Conservation (phyloP, 2,329 filamentous ascomycete genomes). For the Colletotrichum sp. region DNA sequence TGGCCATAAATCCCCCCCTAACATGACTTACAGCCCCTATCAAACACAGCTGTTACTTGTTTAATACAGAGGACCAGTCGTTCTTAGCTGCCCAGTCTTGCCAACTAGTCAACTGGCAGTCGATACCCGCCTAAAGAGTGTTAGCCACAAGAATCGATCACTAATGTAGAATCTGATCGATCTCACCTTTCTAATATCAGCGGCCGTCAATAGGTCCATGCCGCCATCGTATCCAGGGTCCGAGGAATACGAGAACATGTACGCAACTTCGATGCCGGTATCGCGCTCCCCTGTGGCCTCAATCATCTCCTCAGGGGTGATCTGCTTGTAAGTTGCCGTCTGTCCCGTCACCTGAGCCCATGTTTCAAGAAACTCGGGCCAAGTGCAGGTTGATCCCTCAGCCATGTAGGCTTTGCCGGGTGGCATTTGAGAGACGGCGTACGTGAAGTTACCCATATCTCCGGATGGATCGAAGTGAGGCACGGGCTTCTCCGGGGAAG, state of each 20-base stretch:
- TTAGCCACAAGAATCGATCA: neutral
- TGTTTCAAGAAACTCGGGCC: constrained; percentile 47
- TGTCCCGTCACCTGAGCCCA: constrained; percentile 44
- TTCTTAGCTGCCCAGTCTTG: constrained; percentile 39
- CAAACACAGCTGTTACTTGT: neutral
- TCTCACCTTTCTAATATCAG: constrained; percentile 48
- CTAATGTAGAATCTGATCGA: no score
- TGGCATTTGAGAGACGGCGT: constrained; percentile 54
- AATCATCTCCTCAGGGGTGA: constrained; percentile 45
- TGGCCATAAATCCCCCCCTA: fast-evolving
- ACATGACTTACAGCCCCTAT: neutral
- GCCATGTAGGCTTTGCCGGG: constrained; percentile 55
- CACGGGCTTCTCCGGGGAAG: constrained; percentile 36
- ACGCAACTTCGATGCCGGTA: constrained; percentile 45
- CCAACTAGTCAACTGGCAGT: constrained; percentile 46
- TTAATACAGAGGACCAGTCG: constrained; percentile 36
- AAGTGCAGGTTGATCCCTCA: constrained; percentile 48
- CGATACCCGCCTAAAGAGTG: constrained; percentile 29
- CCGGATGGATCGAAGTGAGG: constrained; percentile 52
- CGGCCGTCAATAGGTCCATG: constrained; percentile 44
- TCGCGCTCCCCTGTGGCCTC: constrained; percentile 39
- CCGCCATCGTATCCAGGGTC: constrained; percentile 55
- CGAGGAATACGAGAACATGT: constrained; percentile 52
- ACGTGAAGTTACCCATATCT: constrained; percentile 52
- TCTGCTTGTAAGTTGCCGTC: constrained; percentile 40